Evolutionary conservation across 768 basidiomycete genomes (phyloP), one percentile per base, ranked within the genome.

Genomic region (Termitomyces sp.): DNA sequence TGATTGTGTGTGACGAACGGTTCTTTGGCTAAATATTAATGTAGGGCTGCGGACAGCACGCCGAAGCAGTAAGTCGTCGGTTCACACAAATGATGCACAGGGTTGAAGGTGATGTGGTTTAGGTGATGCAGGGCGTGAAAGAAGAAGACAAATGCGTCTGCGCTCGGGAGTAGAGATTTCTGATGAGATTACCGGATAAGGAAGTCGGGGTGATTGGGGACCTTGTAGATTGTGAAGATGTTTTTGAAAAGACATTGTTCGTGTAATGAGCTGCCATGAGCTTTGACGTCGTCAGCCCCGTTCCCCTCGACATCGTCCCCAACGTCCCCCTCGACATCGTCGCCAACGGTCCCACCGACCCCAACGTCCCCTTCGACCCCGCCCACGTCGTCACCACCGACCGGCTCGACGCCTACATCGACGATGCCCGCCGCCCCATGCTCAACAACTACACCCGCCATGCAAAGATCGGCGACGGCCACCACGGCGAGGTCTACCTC

Each of bases 361-460:
- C 71, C 63, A 31, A 53, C 40, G 61, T 57, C 51, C 62, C 76
- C 60, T 76, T 75, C 69, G 75, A 80, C 70, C 76, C 79, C 12
- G 79, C 73, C 55, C 76, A 73, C 59, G 85, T 85, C 60, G 77
- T 78, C 59, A 84, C 84, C 65, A 84, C 84, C 15, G 73, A 77
- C 60, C 69, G 75, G 50, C 72, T 83, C 55, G 69, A 76, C 58
- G 74, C 77, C 57, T 72, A 75, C 62, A 70, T 76, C 63, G 77
- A 76, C 57, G 73, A 73, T 43, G 75, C 32, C 14, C 47, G 76
- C 62, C 54, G 69, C 66, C 74, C 79, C 47, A 84, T 87, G 76
- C 74, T 97, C 66, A 98, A 98, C 77, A 91, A 96, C 73, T 98
- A 96, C 73, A 77, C 86, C 52, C 85, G 94, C 60, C 79, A 87